Percentiles rank a stretch among this genome's conserved stretches.
Evolutionary conservation across 2,329 filamentous ascomycete genomes (phyloP).

Genomic region (Hypoxylon rubiginosum): DNA sequence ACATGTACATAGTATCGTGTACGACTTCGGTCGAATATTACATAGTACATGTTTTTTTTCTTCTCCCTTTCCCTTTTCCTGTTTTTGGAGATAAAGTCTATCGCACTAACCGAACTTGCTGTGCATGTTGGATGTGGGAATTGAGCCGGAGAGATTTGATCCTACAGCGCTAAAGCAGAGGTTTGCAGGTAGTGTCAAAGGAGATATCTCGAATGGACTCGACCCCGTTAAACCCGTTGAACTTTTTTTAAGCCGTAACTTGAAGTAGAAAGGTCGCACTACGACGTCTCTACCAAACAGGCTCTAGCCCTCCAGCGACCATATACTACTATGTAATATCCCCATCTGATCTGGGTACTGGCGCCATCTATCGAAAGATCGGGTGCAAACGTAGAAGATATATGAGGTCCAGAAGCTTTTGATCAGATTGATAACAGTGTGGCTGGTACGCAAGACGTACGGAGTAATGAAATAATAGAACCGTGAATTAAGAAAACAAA

Average conservation of each 20-base stretch:
- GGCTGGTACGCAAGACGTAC: slow-evolving; percentile 37
- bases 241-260: slow-evolving; percentile 32
- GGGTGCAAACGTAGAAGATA: slow-evolving; percentile 23
- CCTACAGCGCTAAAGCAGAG: slow-evolving; percentile 28
- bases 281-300: slow-evolving; percentile 12
- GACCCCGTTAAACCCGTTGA: slow-evolving; percentile 34
- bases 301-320: slow-evolving; percentile 34
- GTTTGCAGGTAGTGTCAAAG: slow-evolving; percentile 15
- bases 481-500: slow-evolving; percentile 40
- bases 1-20: slow-evolving; percentile 33
- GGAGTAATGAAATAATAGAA: slow-evolving; percentile 34
- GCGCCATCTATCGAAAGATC: slow-evolving; percentile 40
- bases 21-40: slow-evolving; percentile 41
- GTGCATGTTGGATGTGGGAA: slow-evolving; percentile 36
- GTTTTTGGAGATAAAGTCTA: slow-evolving; percentile 36
- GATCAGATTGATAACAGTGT: slow-evolving; percentile 43
- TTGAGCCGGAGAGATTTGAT: slow-evolving; percentile 35
- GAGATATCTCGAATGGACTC: slow-evolving; percentile 35
- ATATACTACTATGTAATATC: slow-evolving; percentile 23
- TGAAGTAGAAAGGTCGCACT: slow-evolving; percentile 35
- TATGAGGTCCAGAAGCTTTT: slow-evolving; percentile 37
- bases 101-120: slow-evolving; percentile 37
- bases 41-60: slow-evolving; percentile 13
- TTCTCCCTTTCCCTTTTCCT: slow-evolving; percentile 34
- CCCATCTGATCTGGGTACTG: slow-evolving; percentile 41